Evolutionary conservation across 495 filamentous ascomycete genomes (phyloP).

Genomic region (Bathelium albidoporum): DNA sequence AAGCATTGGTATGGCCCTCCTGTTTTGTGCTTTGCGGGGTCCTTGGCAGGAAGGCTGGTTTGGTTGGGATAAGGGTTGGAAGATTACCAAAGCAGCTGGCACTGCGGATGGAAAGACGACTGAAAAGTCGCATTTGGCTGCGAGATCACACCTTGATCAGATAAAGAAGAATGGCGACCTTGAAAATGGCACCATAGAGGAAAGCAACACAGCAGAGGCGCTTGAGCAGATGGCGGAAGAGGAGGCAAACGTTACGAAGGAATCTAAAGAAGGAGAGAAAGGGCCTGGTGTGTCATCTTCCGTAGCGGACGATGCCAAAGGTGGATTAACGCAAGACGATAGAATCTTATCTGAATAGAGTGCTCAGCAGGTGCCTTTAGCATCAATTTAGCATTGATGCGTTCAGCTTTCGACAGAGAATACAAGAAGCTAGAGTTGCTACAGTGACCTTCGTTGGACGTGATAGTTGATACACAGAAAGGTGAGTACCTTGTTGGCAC

Average conservation of each 20-base stretch:
- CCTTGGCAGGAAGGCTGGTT: conserved; percentile 64
- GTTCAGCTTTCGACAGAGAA: too few species aligned
- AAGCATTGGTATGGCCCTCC: conserved; percentile 50
- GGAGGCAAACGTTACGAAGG: conserved; percentile 11
- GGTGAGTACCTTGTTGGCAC: too few species aligned
- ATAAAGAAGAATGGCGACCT: conserved; percentile 14
- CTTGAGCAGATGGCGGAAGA: conserved; percentile 16
- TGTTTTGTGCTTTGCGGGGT: conserved; percentile 48
- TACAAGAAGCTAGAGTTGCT: too few species aligned
- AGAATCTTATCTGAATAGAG: too few species aligned
- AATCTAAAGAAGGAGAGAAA: neutral
- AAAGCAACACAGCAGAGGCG: conserved; percentile 9
- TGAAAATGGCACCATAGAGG: conserved; percentile 1
- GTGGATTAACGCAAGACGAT: too few species aligned
- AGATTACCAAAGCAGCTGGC: conserved; percentile 29
- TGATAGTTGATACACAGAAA: too few species aligned
- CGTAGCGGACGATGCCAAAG: neutral
- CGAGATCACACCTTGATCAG: conserved; percentile 3
- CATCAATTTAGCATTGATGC: too few species aligned
- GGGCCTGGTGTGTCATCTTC: too few species aligned
- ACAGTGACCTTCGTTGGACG: too few species aligned
- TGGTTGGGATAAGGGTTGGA: conserved; percentile 65
- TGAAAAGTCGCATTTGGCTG: conserved; percentile 14
- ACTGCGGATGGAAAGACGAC: conserved; percentile 26
- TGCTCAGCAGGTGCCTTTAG: too few species aligned